Conservation (phyloP, 495 filamentous ascomycete species). For the Amorphotheca resinae region DNA sequence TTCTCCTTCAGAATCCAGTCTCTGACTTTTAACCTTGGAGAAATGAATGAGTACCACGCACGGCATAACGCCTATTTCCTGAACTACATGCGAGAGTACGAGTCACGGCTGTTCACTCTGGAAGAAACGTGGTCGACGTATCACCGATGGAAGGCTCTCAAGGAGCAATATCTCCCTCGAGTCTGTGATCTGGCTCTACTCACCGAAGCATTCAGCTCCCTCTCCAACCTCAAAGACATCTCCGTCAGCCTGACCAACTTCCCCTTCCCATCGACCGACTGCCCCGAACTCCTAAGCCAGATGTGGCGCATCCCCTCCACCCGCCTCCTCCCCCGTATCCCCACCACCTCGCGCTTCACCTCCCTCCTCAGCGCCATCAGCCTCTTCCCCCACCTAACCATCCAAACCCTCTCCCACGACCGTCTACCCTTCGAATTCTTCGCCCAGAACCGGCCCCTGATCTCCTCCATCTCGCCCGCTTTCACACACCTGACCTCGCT, state of each 20-base stretch:
- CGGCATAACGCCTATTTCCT: slow-evolving; percentile 16
- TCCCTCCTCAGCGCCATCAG: slow-evolving; percentile 5
- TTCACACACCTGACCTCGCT: slow-evolving; percentile 7
- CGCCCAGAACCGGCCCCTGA: slow-evolving; percentile 6
- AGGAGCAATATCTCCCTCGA: slow-evolving; percentile 6
- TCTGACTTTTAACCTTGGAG: slow-evolving; percentile 12
- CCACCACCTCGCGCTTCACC: slow-evolving; percentile 13
- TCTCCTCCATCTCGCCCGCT: slow-evolving; percentile 1
- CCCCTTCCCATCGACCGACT: slow-evolving; percentile 8
- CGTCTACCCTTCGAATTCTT: slow-evolving; percentile 18
- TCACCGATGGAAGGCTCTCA: not conserved
- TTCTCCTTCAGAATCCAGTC: slow-evolving; percentile 8
- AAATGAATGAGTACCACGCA: slow-evolving; percentile 17
- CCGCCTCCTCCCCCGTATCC: slow-evolving; percentile 7
- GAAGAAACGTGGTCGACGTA: slow-evolving; percentile 6
- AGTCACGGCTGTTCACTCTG: not conserved
- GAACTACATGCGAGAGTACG: slow-evolving; percentile 9
- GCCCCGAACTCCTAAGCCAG: slow-evolving; percentile 6
- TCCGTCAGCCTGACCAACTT: slow-evolving; percentile 6
- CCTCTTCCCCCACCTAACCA: not conserved
- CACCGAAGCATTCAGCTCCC: not conserved
- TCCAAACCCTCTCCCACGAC: slow-evolving; percentile 11
- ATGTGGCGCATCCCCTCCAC: slow-evolving; percentile 16
- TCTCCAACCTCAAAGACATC: slow-evolving; percentile 8
- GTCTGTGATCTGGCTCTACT: slow-evolving; percentile 6